Evolutionary conservation across 1,284 basidiomycete genomes (phyloP), one percentile per base, ranked within the genome.

Genomic region (Cutaneotrichosporon mucoides): DNA sequence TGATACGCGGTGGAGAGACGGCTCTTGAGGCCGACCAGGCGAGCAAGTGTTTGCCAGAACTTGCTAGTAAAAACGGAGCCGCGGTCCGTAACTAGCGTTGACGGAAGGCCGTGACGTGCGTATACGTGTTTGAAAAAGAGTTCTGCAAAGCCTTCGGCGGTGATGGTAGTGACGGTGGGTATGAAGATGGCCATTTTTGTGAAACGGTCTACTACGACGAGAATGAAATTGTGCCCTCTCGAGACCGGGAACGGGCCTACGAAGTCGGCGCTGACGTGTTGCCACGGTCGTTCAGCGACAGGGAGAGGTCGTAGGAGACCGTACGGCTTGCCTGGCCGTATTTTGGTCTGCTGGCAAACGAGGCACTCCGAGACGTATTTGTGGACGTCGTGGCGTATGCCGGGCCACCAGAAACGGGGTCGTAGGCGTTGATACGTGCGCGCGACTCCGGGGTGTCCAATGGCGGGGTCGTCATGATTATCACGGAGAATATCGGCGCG

Each of bases 381-480:
- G 3, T 67, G 45, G 52, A 75, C 60, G 46, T 61, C 60, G 6
- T 38, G 10, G 1, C 53, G 43, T 56, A 73, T 58, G 6, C 50
- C 48, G 11, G 67, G 61, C 72, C 73, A 79, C 43, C 43, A 63
- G 64, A 65, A 79, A 15, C 69, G 42, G 3, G 67, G 53, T 12
- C 24, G 9, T 5, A 76, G 15, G 4, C 68, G 52, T 10, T 68
- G 42, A 61, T 70, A 42, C 0, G 79, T 84, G 55, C 78, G 79
- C 1, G 52, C 65, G 2, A 66, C 57, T 1, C 84, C 82, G 0
- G 73, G 79, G 62, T 85, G 82, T 7, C 83, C 76, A 69, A 41
- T 41, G 11, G 40, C 11, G 5, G 40, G 40, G 40, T 41, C 40
- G 11, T 41, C 40, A 12, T 41, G 40, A 12, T 24, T 24, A 24